phyloP scores from a whole-genome alignment of 352 stramenopile genomes.

The Lagenidium sp. region DNA sequence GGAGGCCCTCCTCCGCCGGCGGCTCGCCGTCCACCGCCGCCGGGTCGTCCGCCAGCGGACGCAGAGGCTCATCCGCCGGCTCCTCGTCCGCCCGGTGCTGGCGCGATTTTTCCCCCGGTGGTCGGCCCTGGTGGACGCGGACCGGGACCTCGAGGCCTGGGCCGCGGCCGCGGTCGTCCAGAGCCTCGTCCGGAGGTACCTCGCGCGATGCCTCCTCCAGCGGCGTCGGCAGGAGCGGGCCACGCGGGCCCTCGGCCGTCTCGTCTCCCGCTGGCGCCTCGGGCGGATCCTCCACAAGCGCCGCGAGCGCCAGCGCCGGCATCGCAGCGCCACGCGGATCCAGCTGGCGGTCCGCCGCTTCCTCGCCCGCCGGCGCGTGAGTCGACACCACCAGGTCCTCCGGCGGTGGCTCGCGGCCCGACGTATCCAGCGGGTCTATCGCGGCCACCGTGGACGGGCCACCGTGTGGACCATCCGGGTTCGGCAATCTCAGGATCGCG shows the following conservation, averaged over 20 bases:
- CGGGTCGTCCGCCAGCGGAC: conserved; percentile 19
- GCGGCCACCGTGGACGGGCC: conserved; percentile 21
- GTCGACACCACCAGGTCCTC: conserved; percentile 4
- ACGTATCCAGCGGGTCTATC: conserved; percentile 31
- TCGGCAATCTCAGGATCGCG: conserved; percentile 3
- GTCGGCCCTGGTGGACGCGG: conserved; percentile 1
- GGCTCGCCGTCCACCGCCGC: conserved; percentile 26
- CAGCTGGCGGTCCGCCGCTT: conserved; percentile 24
- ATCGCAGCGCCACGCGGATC: conserved; percentile 19
- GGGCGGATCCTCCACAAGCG: conserved; percentile 9
- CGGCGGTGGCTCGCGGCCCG: conserved; percentile 27
- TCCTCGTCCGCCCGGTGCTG: conserved; percentile 26
- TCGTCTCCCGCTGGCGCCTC: conserved; percentile 20
- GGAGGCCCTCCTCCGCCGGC: conserved; percentile 28
- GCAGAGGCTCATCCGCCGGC: conserved; percentile 23
- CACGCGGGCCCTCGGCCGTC: conserved; percentile 17
- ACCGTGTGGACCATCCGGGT: background rate
- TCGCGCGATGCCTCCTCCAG: conserved; percentile 4
- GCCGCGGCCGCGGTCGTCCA: conserved; percentile 34
- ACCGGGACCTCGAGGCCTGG: conserved; percentile 9
- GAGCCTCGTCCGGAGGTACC: conserved; percentile 17
- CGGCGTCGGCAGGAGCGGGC: conserved; percentile 17
- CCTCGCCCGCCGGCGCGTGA: conserved; percentile 3
- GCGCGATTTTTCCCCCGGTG: conserved; percentile 24
- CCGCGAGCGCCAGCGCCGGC: background rate